Evolutionary conservation across 2,329 filamentous ascomycete genomes (phyloP), one percentile per base, ranked within the genome.

Genomic region (Proliferodiscus dingleyae): DNA sequence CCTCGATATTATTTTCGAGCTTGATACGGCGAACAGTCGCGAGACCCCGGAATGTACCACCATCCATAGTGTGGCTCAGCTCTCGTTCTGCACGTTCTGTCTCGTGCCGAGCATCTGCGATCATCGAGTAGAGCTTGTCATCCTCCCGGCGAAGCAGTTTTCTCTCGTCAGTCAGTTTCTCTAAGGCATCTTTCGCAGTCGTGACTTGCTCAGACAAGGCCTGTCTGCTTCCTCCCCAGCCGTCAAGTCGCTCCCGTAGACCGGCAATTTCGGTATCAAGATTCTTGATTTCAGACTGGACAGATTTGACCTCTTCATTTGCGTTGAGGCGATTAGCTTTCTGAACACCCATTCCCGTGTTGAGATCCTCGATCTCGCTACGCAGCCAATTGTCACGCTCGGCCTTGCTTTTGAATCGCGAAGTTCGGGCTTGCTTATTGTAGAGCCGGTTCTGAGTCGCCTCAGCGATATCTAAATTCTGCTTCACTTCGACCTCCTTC

Each of bases 141-240:
- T 95, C 88, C 64, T 96, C 89, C 57, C 93, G 83, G 65, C 87
- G 89, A 19, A 98, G 76, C 49, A 86, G 77, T 67, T 94, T 95
- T 59, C 89, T 80, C 64, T 95, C 85, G 52, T 98, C 93, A 52
- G 85, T 80, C 10, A 97, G 72, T 37, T 79, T 81, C 59, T 95
- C 88, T 41, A 87, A 73, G 24, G 78, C 77, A 56, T 95, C 88
- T 61, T 87, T 87, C 7, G 89, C 88, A 49, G 77, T 76, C 51
- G 87, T 81, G 1, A 90, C 78, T 51, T 89, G 77, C 44, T 90
- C 81, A 16, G 82, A 80, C 29, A 95, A 76, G 19, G 77, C 75
- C 42, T 85, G 79, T 49, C 89, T 81, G 50, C 85, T 83, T 38
- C 82, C 83, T 19, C 85, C 85, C 63, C 89, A 88, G 56, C 86